Conservation (phyloP, 1,284 basidiomycete genomes). For the Irpex sp. region DNA sequence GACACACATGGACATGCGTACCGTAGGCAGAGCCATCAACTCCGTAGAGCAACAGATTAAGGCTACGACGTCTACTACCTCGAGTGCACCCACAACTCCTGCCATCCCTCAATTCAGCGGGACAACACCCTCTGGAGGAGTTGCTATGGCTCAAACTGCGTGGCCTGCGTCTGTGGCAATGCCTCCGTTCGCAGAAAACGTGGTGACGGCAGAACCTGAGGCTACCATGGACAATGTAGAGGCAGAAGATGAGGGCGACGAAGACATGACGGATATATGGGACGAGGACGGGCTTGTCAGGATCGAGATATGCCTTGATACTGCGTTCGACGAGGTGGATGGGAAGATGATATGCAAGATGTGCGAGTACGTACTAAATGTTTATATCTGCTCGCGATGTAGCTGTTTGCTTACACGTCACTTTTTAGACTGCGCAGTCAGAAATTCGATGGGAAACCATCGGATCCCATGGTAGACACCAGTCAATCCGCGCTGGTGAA, state of each 20-base stretch:
- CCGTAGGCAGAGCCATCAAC: not conserved
- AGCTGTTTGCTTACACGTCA: not conserved
- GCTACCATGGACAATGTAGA: constrained; percentile 28
- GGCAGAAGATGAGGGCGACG: constrained; percentile 33
- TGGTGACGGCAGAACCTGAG: constrained; percentile 7
- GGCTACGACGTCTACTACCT: not conserved
- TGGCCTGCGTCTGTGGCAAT: not conserved
- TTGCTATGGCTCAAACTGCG: too few species aligned
- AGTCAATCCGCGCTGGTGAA: constrained; percentile 26
- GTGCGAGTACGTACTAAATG: constrained; percentile 42
- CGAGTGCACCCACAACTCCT: not conserved
- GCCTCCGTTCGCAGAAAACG: not conserved
- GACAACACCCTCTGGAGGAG: not conserved
- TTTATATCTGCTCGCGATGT: too few species aligned
- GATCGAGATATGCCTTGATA: not conserved
- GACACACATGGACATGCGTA: not conserved
- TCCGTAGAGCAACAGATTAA: not conserved
- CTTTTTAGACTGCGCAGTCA: constrained; percentile 29
- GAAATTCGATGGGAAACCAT: constrained; percentile 23
- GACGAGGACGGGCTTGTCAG: constrained; percentile 3
- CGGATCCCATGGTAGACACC: constrained; percentile 28
- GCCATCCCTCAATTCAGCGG: not conserved
- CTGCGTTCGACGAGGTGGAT: constrained; percentile 16
- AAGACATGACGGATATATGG: not conserved
- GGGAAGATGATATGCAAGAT: constrained; percentile 37